Evolutionary conservation across 1,139 yeast genomes (phyloP).

Genomic region (Blastobotrys illinoisensis): DNA sequence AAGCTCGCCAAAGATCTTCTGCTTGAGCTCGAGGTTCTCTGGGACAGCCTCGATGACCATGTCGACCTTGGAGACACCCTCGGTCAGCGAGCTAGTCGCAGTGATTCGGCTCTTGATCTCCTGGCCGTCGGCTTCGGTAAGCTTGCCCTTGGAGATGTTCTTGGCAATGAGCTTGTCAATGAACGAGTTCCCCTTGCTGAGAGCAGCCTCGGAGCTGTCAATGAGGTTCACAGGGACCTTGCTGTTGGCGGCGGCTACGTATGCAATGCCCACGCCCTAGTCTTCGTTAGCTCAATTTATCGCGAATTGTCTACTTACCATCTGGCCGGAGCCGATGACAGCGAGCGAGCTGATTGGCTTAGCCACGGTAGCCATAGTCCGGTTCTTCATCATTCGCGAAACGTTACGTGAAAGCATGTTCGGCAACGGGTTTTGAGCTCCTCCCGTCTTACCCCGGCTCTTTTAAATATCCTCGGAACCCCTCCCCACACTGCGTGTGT

Average conservation of each 20-base stretch:
- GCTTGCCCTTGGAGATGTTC: conserved; percentile 34
- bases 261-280: conserved; percentile 39
- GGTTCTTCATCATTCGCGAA: background rate
- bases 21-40: conserved; percentile 36
- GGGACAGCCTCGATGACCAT: conserved; percentile 43
- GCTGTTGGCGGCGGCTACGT: conserved; percentile 39
- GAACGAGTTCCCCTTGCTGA: conserved; percentile 32
- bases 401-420: background rate
- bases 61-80: conserved; percentile 31
- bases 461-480: background rate
- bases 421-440: background rate
- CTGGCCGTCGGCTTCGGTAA: conserved; percentile 32
- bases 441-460: background rate
- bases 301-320: conserved; percentile 15
- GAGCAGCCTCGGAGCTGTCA: conserved; percentile 33
- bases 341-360: conserved; percentile 23
- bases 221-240: conserved; percentile 35
- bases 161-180: conserved; percentile 36
- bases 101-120: conserved; percentile 28
- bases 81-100: conserved; percentile 26
- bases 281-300: background rate
- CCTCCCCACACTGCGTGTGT: background rate
- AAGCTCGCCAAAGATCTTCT: conserved; percentile 33
- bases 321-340: conserved; percentile 40
- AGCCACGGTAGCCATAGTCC: background rate